These are phyloP conservation scores for Saccharomyces hybrid DNA, from an alignment of 1,139 yeast genomes.

Conservation along the genomic window DNA sequence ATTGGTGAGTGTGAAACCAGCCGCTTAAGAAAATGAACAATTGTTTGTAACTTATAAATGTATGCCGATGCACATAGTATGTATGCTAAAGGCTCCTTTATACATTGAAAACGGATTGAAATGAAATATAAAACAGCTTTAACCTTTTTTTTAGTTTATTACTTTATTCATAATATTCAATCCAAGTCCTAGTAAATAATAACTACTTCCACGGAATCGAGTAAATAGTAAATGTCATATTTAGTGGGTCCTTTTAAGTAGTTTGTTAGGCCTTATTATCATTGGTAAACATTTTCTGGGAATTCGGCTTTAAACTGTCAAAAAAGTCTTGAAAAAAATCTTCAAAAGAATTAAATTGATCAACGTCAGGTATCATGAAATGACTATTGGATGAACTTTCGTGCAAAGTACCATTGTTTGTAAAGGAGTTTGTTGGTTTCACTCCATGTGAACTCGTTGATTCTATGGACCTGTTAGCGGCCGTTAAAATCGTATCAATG, in stretches of 20 bases:
- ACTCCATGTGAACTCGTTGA: neutral
- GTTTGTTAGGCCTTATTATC: neutral
- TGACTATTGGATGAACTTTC: constrained; percentile 2
- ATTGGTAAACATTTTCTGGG: constrained; percentile 22
- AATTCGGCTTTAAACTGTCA: constrained; percentile 28
- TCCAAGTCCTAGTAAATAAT: too few species aligned
- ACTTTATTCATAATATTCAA: neutral
- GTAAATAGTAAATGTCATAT: neutral
- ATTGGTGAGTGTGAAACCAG: constrained; percentile 32
- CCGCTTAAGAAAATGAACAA: neutral
- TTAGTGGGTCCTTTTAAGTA: neutral
- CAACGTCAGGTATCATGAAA: constrained; percentile 35
- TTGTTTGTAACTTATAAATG: too few species aligned
- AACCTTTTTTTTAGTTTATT: too few species aligned
- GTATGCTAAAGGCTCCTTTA: neutral
- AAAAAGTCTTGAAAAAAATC: constrained; percentile 42
- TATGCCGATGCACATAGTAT: neutral
- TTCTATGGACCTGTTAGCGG: constrained; percentile 5
- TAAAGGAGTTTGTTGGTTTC: constrained; percentile 18
- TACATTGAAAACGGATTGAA: neutral
- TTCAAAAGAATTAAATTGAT: constrained; percentile 41
- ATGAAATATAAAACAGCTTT: too few species aligned
- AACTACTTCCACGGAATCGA: too few species aligned
- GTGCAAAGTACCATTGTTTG: constrained; percentile 4
- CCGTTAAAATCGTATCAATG: constrained; percentile 1